Base-by-base conservation (phyloP, 257 asterid species). In the Solanum megistacrolobum region DNA sequence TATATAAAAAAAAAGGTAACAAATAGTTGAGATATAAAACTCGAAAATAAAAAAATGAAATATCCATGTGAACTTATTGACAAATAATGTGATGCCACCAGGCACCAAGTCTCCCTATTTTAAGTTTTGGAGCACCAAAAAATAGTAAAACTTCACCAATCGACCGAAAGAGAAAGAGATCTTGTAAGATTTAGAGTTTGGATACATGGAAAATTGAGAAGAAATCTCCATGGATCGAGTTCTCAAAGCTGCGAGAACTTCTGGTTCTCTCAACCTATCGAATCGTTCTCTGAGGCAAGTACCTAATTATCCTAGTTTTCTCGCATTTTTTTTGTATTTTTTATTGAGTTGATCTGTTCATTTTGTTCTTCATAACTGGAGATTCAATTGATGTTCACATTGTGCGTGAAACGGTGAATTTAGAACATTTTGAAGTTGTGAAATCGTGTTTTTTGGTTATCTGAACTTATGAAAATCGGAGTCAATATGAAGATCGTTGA, bases 181-280 rank as follows among this genome's bases (percentile, higher is more conserved):
- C 65, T 18, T 18, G 62, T 52, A 18, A 52, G n/a, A 52, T 18
- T 52, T 18, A 52, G 62, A 52, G 62, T 52, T 55, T 7, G 11
- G 10, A 68, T 25, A 27, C 38, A 71, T 74, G 52, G n/a, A 3
- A 74, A 35, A 20, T 74, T 68, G 85, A 27, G 81, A 41, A 84
- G 20, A 88, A 83, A 81, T 89, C 89, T 88, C 82, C 88, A 94
- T 96, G 98, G 98, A 97, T 89, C 98, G 98, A 85, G 89, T 92
- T 76, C 91, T 97, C 2, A 96, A 92, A 92, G 95, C 98, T 90
- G 99, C 98, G 69, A 94, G 99, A 46, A 89, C 96, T 73, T 97
- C 99, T 48, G 99, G 99, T 74, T 95, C 99, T 88, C 99, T 97
- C 25, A 97, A 97, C 86, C 95, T 97, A 55, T 97, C 99, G 48